Conservation (phyloP, 192 early-diverging fungal species). For the Lobosporangium transversale region DNA sequence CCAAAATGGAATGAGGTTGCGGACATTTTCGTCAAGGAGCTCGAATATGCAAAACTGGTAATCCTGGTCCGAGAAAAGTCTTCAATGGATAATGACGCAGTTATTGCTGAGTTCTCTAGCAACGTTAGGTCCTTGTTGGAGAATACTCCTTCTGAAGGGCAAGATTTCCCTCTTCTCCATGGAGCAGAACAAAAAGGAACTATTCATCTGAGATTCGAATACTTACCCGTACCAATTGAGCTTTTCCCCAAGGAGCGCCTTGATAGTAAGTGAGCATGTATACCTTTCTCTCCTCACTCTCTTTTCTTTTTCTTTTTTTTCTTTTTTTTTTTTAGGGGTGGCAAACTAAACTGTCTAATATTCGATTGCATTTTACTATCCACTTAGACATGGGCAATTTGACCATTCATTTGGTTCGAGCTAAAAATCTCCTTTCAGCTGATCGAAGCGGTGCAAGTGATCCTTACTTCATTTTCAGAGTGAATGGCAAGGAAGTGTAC, state of each 20-base stretch:
- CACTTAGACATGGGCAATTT: slow-evolving; percentile 70
- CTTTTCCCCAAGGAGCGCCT: slow-evolving; percentile 60
- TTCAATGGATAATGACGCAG: slow-evolving; percentile 51
- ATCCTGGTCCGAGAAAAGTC: slow-evolving; percentile 52
- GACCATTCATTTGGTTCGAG: slow-evolving; percentile 66
- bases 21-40: slow-evolving; percentile 64
- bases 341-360: too few species aligned
- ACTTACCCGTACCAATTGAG: slow-evolving; percentile 56
- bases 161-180: slow-evolving; percentile 21
- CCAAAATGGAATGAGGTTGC: slow-evolving; percentile 54
- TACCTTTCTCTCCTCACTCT: not conserved
- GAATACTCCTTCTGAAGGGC: slow-evolving; percentile 9
- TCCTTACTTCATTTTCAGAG: slow-evolving; percentile 71
- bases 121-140: slow-evolving; percentile 33
- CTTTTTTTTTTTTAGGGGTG: not conserved
- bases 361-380: too few species aligned
- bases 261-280: slow-evolving; percentile 45
- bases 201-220: slow-evolving; percentile 56
- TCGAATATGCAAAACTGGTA: slow-evolving; percentile 62
- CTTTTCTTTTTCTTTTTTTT: not conserved
- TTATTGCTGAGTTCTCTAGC: slow-evolving; percentile 23
- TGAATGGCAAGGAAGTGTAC: slow-evolving; percentile 74
- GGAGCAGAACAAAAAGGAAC: slow-evolving; percentile 29
- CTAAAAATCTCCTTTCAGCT: slow-evolving; percentile 67
- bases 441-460: slow-evolving; percentile 80